Evolutionary conservation across 352 stramenopile genomes (phyloP).

Genomic region (Globisporangium splendens): DNA sequence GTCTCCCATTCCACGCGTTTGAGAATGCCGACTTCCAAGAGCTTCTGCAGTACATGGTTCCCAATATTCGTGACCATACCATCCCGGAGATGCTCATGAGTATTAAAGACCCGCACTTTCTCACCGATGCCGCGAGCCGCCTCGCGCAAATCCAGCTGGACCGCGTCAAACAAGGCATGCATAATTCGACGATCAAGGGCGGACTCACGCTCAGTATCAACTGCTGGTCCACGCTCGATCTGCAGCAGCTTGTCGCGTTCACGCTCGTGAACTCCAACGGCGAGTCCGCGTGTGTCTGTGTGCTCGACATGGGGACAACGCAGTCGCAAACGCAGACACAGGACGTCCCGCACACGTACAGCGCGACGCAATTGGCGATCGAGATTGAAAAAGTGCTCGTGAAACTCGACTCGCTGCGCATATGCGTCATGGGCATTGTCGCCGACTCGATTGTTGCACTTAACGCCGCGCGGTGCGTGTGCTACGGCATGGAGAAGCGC

Average conservation of each 20-base stretch:
- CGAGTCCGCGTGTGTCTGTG: conserved; percentile 59
- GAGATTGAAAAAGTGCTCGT: conserved; percentile 60
- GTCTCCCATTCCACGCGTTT: conserved; percentile 35
- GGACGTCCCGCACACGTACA: conserved; percentile 19
- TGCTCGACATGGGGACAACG: conserved; percentile 42
- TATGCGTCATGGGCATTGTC: conserved; percentile 73
- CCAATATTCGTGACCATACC: conserved; percentile 6
- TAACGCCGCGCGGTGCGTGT: conserved; percentile 53
- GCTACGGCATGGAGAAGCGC: conserved; percentile 23
- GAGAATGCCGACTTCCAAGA: conserved; percentile 40
- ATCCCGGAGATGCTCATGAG: conserved; percentile 12
- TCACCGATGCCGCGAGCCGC: conserved; percentile 31
- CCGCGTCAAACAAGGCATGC: conserved; percentile 77
- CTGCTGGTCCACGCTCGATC: conserved; percentile 58
- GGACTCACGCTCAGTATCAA: conserved; percentile 74
- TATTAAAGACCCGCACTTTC: conserved; percentile 29
- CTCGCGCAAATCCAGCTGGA: conserved; percentile 56
- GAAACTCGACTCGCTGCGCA: conserved; percentile 47
- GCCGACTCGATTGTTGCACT: conserved; percentile 59
- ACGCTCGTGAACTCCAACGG: conserved; percentile 78
- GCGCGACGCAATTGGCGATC: conserved; percentile 18
- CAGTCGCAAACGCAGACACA: conserved; percentile 4
- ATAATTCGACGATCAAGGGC: conserved; percentile 79
- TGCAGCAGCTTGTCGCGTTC: conserved; percentile 70
- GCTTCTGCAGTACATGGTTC: conserved; percentile 26